Evolutionary conservation across 331 rosid genomes (phyloP), one percentile per base, ranked within the genome.

Genomic region (Acacia pycnantha): DNA sequence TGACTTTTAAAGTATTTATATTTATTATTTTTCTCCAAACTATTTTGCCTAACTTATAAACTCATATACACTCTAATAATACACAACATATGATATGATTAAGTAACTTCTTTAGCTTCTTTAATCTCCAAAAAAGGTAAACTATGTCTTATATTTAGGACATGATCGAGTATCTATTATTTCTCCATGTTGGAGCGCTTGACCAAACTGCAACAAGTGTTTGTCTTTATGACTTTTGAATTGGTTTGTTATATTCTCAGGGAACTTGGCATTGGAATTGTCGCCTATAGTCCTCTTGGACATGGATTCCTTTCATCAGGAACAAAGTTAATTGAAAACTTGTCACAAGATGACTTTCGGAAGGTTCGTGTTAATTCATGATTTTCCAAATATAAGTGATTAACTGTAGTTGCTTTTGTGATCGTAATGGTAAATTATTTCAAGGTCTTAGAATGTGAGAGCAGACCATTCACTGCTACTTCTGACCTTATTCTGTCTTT

Each of bases 191-290:
- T 72, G 9, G 2, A 19, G 13, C 24, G 61, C 72, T 13, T 21
- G 21, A 62, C 78, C 4, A 65, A 47, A 41, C 14, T 79, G 68
- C 22, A 61, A 61, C 13, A 1, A 29, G 62, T 71, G 33, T 7
- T 43, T 43, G 12, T 43, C 46, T 18, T 27, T 18, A 1, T 70
- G 54, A 70, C 29, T 79, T 47, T 4, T 31, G 51, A 59, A 41
- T 81, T 80, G 0, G 31, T 53, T 53, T 53, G 24, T 53, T 19
- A 19, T 16, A 43, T 37, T 54, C 11, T 21, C 82, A 90, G 97
- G 84, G 93, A 90, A 73, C 97, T 92, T 46, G 97, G 93, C 62
- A 90, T 92, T 73, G 95, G 94, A 67, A 92, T 92, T 74, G 93
- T 90, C 53, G 88, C 92, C 3, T 92, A 92, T 78, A 90, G 97